Conservation (phyloP, 768 basidiomycete species). For the Russula sp. region DNA sequence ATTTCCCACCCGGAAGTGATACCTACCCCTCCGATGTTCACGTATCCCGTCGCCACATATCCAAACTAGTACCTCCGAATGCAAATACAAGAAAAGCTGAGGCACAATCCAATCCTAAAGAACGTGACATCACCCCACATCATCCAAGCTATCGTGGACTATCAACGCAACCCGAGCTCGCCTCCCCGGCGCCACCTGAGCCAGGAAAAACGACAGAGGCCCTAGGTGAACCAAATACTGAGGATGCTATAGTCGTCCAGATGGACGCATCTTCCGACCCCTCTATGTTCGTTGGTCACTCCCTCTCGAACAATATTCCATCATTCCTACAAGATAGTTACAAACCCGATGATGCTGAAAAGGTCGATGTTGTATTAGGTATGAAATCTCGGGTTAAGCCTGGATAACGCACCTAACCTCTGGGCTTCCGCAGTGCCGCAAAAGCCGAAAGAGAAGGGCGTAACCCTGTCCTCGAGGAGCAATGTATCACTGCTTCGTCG, state of each 20-base stretch:
- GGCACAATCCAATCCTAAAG: not conserved
- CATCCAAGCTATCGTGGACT: not conserved
- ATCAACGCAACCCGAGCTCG: not conserved
- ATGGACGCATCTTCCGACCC: not conserved
- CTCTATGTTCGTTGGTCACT: not conserved
- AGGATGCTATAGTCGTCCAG: not conserved
- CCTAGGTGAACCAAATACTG: not conserved
- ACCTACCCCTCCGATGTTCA: not conserved
- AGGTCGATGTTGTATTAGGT: not conserved
- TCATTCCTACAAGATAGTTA: not conserved
- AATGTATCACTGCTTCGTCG: slow-evolving; percentile 75
- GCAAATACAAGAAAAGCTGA: not conserved
- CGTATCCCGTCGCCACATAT: not conserved
- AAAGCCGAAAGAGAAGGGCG: slow-evolving; percentile 14
- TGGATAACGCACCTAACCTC: not conserved
- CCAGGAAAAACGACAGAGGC: not conserved
- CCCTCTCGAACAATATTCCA: not conserved
- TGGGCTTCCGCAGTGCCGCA: slow-evolving; percentile 10
- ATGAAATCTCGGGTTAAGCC: not conserved
- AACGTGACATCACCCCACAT: not conserved
- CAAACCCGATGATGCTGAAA: not conserved
- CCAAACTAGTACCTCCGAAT: not conserved
- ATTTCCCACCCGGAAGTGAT: not conserved
- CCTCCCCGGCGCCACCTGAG: not conserved
- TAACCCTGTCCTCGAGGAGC: slow-evolving; percentile 32